Evolutionary conservation across 192 early-diverging fungal genomes (phyloP).

Genomic region (Umbelopsis vinacea): DNA sequence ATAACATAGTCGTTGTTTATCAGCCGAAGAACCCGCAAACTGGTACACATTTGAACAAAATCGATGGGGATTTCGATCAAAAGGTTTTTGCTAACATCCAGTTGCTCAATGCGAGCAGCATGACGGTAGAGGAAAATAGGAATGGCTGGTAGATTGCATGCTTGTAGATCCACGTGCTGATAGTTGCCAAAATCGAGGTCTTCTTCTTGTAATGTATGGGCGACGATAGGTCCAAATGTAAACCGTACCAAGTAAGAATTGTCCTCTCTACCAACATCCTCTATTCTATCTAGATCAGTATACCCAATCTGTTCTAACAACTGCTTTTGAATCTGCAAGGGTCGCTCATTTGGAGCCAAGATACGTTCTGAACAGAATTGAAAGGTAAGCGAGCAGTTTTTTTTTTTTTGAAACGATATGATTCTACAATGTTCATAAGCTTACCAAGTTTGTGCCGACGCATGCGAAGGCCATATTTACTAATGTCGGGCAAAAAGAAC

Average conservation of each 20-base stretch:
- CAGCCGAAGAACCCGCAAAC: constrained; percentile 69
- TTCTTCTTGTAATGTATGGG: constrained; percentile 48
- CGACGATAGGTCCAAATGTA: constrained; percentile 57
- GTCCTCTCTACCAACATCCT: constrained; percentile 81
- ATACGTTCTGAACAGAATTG: constrained; percentile 63
- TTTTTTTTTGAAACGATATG: no score
- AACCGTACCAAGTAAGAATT: constrained; percentile 87
- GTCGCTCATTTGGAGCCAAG: constrained; percentile 69
- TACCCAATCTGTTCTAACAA: constrained; percentile 84
- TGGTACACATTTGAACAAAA: constrained; percentile 77
- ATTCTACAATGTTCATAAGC: no score
- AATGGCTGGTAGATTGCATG: constrained; percentile 75
- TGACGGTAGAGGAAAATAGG: constrained; percentile 77
- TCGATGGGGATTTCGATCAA: constrained; percentile 82
- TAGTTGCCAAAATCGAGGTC: constrained; percentile 42
- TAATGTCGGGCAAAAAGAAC: constrained; percentile 77
- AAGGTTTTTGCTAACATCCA: constrained; percentile 85
- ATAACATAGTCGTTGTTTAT: constrained; percentile 69
- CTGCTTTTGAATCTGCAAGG: constrained; percentile 73
- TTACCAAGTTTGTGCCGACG: constrained; percentile 33
- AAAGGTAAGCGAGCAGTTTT: background rate
- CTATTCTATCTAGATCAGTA: constrained; percentile 73
- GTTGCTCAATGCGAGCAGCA: constrained; percentile 70
- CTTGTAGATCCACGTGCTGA: constrained; percentile 72
- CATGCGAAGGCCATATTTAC: constrained; percentile 36